Conservation (phyloP, 2,329 filamentous ascomycete species). For the Venturia pyrina region DNA sequence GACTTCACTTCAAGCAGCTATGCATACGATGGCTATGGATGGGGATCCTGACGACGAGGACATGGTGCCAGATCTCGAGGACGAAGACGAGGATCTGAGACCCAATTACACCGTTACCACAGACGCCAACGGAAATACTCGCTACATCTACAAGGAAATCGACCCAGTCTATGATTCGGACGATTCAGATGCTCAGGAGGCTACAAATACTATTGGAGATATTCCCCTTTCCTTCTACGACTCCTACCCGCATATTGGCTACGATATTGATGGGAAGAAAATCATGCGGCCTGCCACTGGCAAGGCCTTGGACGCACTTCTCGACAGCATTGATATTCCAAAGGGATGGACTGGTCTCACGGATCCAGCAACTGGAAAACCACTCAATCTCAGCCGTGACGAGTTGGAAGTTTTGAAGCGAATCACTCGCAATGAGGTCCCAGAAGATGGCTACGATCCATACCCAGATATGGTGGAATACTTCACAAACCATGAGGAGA, state of each 20-base stretch:
- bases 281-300: constrained; percentile 94
- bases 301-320: constrained; percentile 80
- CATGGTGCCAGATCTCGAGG: constrained; percentile 18
- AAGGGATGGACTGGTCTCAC: constrained; percentile 96
- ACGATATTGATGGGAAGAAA: constrained; percentile 97
- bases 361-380: constrained; percentile 88
- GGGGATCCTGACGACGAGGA: constrained; percentile 2
- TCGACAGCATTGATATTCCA: constrained; percentile 93
- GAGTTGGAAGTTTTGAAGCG: constrained; percentile 82
- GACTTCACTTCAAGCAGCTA: constrained; percentile 1
- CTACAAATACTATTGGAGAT: constrained; percentile 85
- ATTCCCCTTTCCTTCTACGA: constrained; percentile 95
- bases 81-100: constrained; percentile 19
- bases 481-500: constrained; percentile 82
- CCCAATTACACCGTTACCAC: constrained; percentile 53
- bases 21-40: background rate
- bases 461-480: constrained; percentile 91
- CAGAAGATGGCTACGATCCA: constrained; percentile 81
- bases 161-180: constrained; percentile 94
- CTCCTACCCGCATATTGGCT: constrained; percentile 94
- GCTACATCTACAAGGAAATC: constrained; percentile 90
- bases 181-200: constrained; percentile 72
- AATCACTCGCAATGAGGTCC: constrained; percentile 79
- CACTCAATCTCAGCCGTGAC: constrained; percentile 74
- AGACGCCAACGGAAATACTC: constrained; percentile 81